Base-by-base conservation (phyloP, 352 stramenopile genomes). In the Plasmopara viticola region DNA sequence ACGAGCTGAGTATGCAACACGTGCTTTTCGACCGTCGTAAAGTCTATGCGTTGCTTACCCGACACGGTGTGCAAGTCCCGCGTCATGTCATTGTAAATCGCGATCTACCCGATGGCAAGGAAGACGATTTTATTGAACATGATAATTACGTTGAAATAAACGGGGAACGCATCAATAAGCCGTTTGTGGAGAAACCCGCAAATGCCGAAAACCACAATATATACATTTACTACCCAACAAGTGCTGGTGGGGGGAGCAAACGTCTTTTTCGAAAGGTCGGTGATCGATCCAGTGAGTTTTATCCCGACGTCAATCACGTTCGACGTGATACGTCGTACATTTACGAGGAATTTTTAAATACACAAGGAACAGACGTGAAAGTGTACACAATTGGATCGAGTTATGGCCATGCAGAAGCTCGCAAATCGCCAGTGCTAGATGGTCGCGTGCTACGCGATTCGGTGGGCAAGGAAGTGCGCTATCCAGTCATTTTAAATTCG, bases 181-280 rank as follows among this genome's bases (percentile, higher is more conserved):
- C 97, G 2, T 99, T 99, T 58, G 97, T 99, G 0, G 97, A 99
- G 71, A 99, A 99, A 72, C 97, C 97, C 0, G 95, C 98, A 1
- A 83, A 99, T 68, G 95, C 96, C 0, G 97, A 99, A 56, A 96
- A 99, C 78, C 97, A 99, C 72, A 99, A 99, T 62, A 96, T 99
- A 56, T 96, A 98, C 66, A 99, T 99, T 62, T 99, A 99, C 70
- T 99, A 99, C 62, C 97, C 97, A 0, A 96, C 88, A 18, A 97
- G 80, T 50, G 95, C 96, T 9, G 97, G 97, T 25, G 97, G 97
- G 18, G 97, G 97, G 25, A 98, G 94, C 64, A 99, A 99, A 66
- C 96, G 97, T 17, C 67, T 99, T 2, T 99, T 99, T 70, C 92
- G 97, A 9, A 99, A 99, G 72, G 90, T 99, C 10, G 85, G 84